Conservation (phyloP, 2,329 filamentous ascomycete genomes). For the Xylaria polymorpha region DNA sequence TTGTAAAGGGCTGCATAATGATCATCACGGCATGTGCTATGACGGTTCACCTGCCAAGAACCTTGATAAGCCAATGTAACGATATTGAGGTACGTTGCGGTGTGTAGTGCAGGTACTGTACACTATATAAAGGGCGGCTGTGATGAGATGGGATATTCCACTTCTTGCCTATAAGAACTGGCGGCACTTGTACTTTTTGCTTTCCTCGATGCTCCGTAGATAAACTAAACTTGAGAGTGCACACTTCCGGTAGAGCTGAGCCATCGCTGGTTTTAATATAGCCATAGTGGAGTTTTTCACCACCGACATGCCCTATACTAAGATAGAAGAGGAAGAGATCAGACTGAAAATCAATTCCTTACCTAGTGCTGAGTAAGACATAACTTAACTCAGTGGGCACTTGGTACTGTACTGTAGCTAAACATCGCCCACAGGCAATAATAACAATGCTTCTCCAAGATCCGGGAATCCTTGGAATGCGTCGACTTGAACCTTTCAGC, state of each 20-base stretch:
- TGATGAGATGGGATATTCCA: slow-evolving; percentile 14
- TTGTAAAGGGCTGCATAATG: slow-evolving; percentile 33
- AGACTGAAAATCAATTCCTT: slow-evolving; percentile 12
- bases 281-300: slow-evolving; percentile 5
- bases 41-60: slow-evolving; percentile 25
- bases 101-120: background rate
- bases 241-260: background rate
- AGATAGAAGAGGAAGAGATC: slow-evolving; percentile 11
- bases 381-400: background rate
- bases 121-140: background rate
- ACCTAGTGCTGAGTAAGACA: slow-evolving; percentile 27
- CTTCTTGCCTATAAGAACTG: background rate
- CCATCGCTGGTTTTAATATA: slow-evolving; percentile 1
- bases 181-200: background rate
- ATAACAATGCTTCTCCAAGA: background rate
- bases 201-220: background rate
- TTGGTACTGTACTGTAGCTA: background rate
- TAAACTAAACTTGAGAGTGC: background rate
- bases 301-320: background rate
- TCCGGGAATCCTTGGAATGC: background rate
- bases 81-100: background rate
- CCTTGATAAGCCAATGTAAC: slow-evolving; percentile 11
- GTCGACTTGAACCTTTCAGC: background rate
- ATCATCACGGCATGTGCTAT: slow-evolving; percentile 25
- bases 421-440: background rate